Evolutionary conservation across 495 filamentous ascomycete species (phyloP).

Genomic region (Annulohypoxylon bovei): DNA sequence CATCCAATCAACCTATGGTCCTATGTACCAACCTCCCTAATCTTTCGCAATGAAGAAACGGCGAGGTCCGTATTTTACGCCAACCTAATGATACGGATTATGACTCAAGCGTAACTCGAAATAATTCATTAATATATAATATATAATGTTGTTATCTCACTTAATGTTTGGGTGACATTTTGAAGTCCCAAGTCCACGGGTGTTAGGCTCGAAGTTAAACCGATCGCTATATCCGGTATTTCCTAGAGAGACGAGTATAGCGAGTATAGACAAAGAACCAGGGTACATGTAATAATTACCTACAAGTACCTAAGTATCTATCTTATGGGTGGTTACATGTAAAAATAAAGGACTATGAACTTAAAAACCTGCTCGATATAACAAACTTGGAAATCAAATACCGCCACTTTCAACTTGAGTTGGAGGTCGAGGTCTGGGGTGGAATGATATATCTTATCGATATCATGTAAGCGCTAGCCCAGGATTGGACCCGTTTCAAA

Average conservation of each 20-base stretch:
- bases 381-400: not conserved
- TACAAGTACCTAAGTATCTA: no score
- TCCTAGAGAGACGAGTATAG: no score
- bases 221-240: not conserved
- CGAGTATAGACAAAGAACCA: no score
- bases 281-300: no score
- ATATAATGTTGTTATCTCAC: no score
- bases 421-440: no score
- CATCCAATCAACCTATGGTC: not conserved
- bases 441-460: constrained; percentile 1
- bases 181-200: no score
- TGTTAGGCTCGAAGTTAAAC: not conserved
- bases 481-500: not conserved
- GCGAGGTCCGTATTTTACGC: not conserved
- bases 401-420: not conserved
- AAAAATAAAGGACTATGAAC: not conserved
- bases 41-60: not conserved
- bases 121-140: no score
- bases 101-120: no score
- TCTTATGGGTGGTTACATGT: not conserved
- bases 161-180: no score
- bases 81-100: no score
- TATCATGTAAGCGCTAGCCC: not conserved
- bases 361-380: not conserved
- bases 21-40: no score